Percentiles rank a stretch among this genome's conserved stretches.
phyloP scores from a whole-genome alignment of 2,329 filamentous ascomycete species.

The Verticillium klebahnii region DNA sequence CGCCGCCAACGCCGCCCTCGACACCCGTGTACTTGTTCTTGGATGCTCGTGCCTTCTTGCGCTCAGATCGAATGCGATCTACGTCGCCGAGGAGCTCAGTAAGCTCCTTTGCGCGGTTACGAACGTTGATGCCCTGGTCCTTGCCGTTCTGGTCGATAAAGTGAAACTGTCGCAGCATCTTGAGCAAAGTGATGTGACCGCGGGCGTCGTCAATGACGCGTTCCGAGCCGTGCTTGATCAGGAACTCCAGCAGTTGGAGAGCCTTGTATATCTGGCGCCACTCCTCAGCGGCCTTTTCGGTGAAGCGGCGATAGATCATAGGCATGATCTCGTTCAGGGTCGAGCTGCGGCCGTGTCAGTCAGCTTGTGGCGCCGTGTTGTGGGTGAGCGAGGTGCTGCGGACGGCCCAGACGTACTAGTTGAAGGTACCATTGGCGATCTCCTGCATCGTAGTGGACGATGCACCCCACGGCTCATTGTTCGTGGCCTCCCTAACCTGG shows the following conservation, averaged over 20 bases:
- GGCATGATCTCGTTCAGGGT: conserved; percentile 99
- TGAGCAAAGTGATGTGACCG: conserved; percentile 88
- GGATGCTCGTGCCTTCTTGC: conserved; percentile 86
- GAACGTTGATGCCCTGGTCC: conserved; percentile 95
- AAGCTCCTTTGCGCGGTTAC: conserved; percentile 93
- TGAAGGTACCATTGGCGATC: conserved; percentile 96
- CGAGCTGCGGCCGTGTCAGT: conserved; percentile 56
- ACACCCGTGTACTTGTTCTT: conserved; percentile 95
- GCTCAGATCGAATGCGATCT: conserved; percentile 73
- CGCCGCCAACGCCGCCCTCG: conserved; percentile 71
- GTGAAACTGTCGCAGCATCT: conserved; percentile 98
- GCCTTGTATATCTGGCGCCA: conserved; percentile 99
- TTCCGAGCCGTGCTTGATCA: conserved; percentile 97
- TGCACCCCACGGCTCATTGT: conserved; percentile 96
- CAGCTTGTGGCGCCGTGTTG: background rate
- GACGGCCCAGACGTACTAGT: conserved; percentile 66
- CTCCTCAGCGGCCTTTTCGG: conserved; percentile 95
- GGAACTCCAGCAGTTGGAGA: conserved; percentile 90
- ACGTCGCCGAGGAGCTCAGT: conserved; percentile 91
- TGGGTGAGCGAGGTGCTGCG: background rate
- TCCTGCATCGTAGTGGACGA: conserved; percentile 89
- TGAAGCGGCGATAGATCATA: conserved; percentile 99
- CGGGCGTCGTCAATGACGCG: conserved; percentile 95
- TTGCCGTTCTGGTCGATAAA: conserved; percentile 96
- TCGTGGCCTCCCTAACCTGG: conserved; percentile 93